Conservation (phyloP, 2,329 filamentous ascomycete species). For the Microdochium nivale region DNA sequence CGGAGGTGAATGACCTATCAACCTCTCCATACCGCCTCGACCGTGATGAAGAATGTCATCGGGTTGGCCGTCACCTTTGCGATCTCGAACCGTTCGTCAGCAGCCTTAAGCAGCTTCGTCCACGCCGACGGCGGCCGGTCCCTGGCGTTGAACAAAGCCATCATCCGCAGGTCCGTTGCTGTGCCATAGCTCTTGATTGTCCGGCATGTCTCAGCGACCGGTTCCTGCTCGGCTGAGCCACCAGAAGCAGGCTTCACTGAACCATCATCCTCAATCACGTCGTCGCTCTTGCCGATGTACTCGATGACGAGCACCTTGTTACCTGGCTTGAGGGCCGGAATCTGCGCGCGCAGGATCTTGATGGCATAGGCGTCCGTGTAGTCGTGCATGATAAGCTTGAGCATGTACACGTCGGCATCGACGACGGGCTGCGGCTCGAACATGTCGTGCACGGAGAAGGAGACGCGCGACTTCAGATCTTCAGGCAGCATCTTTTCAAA, state of each 20-base stretch:
- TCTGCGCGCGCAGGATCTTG: conserved; percentile 30
- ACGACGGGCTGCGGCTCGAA: conserved; percentile 26
- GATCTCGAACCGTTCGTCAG: neutral
- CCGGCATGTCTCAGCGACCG: conserved; percentile 8
- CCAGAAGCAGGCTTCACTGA: conserved; percentile 11
- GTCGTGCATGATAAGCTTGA: conserved; percentile 48
- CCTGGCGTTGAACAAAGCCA: conserved; percentile 2
- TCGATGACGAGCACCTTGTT: conserved; percentile 28
- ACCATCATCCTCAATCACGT: conserved; percentile 3
- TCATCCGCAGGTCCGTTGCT: conserved; percentile 16
- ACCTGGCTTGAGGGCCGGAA: conserved; percentile 35
- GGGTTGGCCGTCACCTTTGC: neutral
- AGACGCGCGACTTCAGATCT: conserved; percentile 22
- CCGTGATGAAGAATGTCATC: neutral
- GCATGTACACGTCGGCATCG: conserved; percentile 39
- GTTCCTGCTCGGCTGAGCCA: neutral
- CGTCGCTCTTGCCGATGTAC: conserved; percentile 19
- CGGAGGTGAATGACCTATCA: neutral
- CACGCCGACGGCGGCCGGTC: neutral
- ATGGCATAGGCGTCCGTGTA: conserved; percentile 37
- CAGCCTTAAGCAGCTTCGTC: neutral
- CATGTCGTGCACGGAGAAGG: conserved; percentile 27
- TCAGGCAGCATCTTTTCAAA: conserved; percentile 25
- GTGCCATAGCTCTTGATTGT: conserved; percentile 29
- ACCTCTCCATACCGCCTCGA: conserved; percentile 1